Evolutionary conservation across 352 stramenopile genomes (phyloP).

Genomic region (Phytophthora pini): DNA sequence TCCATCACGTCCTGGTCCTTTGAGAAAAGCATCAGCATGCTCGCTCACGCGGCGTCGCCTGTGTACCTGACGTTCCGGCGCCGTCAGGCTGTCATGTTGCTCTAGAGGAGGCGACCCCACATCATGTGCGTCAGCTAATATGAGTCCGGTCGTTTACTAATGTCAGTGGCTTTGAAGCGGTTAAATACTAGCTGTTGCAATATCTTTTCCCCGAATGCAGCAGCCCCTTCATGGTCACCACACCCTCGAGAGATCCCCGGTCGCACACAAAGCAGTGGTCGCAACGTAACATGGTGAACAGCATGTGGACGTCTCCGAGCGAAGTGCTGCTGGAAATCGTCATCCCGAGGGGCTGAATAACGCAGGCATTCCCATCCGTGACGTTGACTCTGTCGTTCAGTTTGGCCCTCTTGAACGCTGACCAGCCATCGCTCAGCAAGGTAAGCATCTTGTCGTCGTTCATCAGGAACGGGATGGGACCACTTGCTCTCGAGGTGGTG

Average conservation of each 20-base stretch:
- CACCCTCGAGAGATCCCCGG: constrained; percentile 71
- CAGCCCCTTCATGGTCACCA: constrained; percentile 76
- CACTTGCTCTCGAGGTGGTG: neutral
- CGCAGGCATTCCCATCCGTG: constrained; percentile 54
- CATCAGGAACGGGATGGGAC: constrained; percentile 66
- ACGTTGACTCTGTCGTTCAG: constrained; percentile 63
- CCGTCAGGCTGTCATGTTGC: constrained; percentile 61
- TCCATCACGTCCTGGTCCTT: constrained; percentile 87
- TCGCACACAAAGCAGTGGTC: constrained; percentile 86
- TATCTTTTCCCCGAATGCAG: constrained; percentile 50
- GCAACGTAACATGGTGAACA: constrained; percentile 89
- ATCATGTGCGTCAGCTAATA: constrained; percentile 16
- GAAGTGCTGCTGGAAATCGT: constrained; percentile 76
- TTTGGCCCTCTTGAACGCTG: constrained; percentile 49
- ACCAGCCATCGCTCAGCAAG: constrained; percentile 69
- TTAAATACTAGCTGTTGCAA: constrained; percentile 17
- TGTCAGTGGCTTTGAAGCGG: neutral
- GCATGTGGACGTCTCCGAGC: constrained; percentile 82
- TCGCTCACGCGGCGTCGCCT: constrained; percentile 76
- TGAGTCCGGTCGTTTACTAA: constrained; percentile 25
- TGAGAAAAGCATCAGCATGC: constrained; percentile 88
- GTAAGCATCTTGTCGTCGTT: constrained; percentile 78
- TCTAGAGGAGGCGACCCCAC: constrained; percentile 37
- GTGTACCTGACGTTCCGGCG: constrained; percentile 88
- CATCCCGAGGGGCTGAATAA: constrained; percentile 68